These are phyloP conservation scores for Penicillium sp. DNA, from an alignment of 2,329 filamentous ascomycete genomes.

Conservation along the genomic window DNA sequence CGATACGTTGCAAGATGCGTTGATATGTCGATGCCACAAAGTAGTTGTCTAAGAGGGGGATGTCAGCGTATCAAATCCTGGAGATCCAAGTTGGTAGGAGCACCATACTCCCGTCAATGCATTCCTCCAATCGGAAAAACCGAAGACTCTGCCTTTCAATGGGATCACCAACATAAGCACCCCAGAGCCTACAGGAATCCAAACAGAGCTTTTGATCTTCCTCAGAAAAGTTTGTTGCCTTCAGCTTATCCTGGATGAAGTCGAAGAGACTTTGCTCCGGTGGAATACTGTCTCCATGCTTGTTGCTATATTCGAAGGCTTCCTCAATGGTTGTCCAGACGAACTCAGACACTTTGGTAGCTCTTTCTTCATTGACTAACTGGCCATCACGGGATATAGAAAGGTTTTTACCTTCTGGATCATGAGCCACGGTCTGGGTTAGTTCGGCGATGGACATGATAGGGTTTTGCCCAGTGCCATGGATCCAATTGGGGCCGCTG, in stretches of 20 bases:
- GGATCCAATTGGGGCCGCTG: conserved; percentile 69
- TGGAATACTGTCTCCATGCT: conserved; percentile 56
- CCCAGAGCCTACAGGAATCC: conserved; percentile 64
- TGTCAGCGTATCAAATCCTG: conserved; percentile 4
- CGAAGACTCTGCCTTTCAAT: conserved; percentile 64
- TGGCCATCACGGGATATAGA: conserved; percentile 55
- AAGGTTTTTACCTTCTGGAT: conserved; percentile 56
- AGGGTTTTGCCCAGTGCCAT: conserved; percentile 64
- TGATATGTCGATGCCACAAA: conserved; percentile 66
- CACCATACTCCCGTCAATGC: conserved; percentile 62
- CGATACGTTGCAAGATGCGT: conserved; percentile 59
- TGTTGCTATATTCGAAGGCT: conserved; percentile 64
- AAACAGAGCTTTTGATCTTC: conserved; percentile 55
- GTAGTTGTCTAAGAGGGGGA: conserved; percentile 56
- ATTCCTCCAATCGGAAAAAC: conserved; percentile 70
- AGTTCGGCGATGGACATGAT: conserved; percentile 60
- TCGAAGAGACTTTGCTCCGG: conserved; percentile 58
- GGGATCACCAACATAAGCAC: conserved; percentile 65
- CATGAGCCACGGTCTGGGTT: conserved; percentile 56
- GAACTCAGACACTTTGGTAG: conserved; percentile 43
- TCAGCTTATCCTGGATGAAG: conserved; percentile 58
- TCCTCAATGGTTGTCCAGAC: conserved; percentile 64
- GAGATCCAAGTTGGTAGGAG: not conserved
- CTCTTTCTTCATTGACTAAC: conserved; percentile 39
- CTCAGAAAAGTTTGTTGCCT: conserved; percentile 42